These are phyloP conservation scores for Alternaria brassicicola DNA, from an alignment of 2,329 filamentous ascomycete genomes.

Conservation along the genomic window DNA sequence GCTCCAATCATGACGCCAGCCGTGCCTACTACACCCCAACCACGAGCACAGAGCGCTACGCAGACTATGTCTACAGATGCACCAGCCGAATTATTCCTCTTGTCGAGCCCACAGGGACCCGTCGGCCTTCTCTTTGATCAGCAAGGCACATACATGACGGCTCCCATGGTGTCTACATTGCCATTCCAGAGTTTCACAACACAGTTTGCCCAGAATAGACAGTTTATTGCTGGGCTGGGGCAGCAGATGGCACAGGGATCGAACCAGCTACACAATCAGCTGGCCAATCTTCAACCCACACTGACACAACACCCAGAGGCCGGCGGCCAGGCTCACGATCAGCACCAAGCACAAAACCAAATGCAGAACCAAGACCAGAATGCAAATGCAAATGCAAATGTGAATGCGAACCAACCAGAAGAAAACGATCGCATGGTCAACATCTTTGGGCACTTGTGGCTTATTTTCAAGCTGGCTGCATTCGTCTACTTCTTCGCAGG, in stretches of 20 bases:
- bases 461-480: constrained; percentile 63
- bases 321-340: constrained; percentile 18
- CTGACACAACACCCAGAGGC: constrained; percentile 23
- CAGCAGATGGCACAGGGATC: constrained; percentile 38
- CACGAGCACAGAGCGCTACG: constrained; percentile 4
- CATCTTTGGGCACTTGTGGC: constrained; percentile 57
- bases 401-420: constrained; percentile 17
- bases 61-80: constrained; percentile 23
- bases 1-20: constrained; percentile 6
- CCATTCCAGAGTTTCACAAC: constrained; percentile 41
- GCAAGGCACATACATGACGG: constrained; percentile 43
- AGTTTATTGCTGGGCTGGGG: constrained; percentile 38
- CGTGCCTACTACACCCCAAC: constrained; percentile 12
- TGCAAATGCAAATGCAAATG: constrained; percentile 12
- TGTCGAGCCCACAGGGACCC: constrained; percentile 47
- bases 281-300: constrained; percentile 24
- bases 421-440: constrained; percentile 36
- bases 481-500: constrained; percentile 64
- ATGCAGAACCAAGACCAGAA: constrained; percentile 19
- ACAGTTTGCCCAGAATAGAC: constrained; percentile 43
- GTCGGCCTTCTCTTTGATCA: constrained; percentile 47
- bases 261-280: constrained; percentile 23
- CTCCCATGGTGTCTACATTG: constrained; percentile 35
- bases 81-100: constrained; percentile 42
- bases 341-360: constrained; percentile 22